Evolutionary conservation across 2,329 filamentous ascomycete species (phyloP).

Genomic region (Cadophora luteo-olivacea): DNA sequence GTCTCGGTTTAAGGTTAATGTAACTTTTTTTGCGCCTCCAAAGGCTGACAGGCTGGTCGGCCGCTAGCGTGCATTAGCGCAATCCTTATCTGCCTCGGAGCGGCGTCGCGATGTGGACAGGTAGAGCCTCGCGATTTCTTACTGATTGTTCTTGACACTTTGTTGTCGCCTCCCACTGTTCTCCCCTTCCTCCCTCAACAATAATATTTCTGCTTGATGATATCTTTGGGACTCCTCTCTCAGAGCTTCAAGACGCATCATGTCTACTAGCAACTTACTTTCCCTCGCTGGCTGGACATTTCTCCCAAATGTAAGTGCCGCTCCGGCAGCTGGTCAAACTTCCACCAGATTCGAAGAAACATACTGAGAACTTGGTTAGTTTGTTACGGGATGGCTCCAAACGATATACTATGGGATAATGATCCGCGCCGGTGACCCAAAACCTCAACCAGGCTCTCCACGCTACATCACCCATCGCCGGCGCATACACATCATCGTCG

Average conservation of each 20-base stretch:
- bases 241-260: constrained; percentile 22
- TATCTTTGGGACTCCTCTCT: constrained; percentile 3
- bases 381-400: constrained; percentile 80
- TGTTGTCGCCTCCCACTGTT: constrained; percentile 1
- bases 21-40: constrained; percentile 30
- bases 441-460: constrained; percentile 72
- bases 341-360: not conserved
- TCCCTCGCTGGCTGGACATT: constrained; percentile 67
- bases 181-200: constrained; percentile 8
- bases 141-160: not conserved
- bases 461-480: constrained; percentile 77
- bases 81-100: constrained; percentile 1
- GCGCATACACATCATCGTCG: constrained; percentile 82
- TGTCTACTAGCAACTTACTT: constrained; percentile 48
- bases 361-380: constrained; percentile 54
- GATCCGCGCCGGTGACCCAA: constrained; percentile 87
- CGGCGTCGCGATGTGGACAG: constrained; percentile 25
- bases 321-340: constrained; percentile 2
- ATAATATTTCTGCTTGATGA: constrained; percentile 19
- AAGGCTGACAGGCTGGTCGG: constrained; percentile 36
- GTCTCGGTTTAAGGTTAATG: constrained; percentile 25
- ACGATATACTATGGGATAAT: constrained; percentile 84
- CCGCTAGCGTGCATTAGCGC: constrained; percentile 31
- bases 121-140: constrained; percentile 25
- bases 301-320: constrained; percentile 61